phyloP scores from a whole-genome alignment of 2,329 filamentous ascomycete genomes.

The Mariannaea elegans region DNA sequence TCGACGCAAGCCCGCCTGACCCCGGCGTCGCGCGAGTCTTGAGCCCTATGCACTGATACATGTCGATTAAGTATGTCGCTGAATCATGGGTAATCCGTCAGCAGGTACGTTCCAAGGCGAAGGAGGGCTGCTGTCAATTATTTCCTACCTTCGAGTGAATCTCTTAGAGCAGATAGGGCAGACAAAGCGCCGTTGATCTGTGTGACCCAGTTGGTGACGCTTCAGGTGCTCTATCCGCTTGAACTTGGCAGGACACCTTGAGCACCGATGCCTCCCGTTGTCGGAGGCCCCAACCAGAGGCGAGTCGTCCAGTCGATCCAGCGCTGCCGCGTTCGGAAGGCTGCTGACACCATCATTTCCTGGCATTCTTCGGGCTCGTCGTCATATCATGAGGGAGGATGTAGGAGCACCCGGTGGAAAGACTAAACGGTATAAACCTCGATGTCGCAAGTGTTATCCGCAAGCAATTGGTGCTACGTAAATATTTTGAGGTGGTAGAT shows the following conservation, averaged over 20 bases:
- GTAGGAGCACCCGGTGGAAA: no score
- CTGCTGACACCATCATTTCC: neutral
- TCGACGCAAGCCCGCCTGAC: constrained; percentile 24
- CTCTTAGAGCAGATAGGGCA: constrained; percentile 28
- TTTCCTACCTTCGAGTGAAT: constrained; percentile 29
- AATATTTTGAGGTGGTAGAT: no score
- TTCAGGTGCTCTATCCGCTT: constrained; percentile 33
- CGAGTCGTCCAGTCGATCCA: neutral
- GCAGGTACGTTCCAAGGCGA: neutral
- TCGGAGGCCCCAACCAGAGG: neutral
- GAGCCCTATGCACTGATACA: constrained; percentile 1
- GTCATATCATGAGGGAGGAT: no score
- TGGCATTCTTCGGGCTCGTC: neutral
- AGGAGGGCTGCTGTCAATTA: no score
- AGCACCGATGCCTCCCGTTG: constrained; percentile 8
- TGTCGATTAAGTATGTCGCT: constrained; percentile 15
- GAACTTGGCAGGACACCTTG: constrained; percentile 26
- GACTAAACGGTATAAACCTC: no score
- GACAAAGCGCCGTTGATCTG: constrained; percentile 16
- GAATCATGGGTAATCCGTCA: neutral
- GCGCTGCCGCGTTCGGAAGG: neutral
- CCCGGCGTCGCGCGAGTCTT: neutral
- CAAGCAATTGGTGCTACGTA: no score
- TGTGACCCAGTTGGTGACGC: constrained; percentile 30
- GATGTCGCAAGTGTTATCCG: no score